phyloP scores from a whole-genome alignment of 176 grass and related monocot genomes.

The Triticum aestivum region IWGSC_CS_RefSeq_v2.1 NC_057797.1:388522638-388523137 shows the following conservation, averaged over 20 bases:
- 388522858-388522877: neutral
- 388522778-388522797: neutral
- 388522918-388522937: neutral
- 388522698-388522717: neutral
- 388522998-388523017: neutral
- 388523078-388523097: neutral
- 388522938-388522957: neutral
- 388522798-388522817: neutral
- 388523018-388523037: neutral
- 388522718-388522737: neutral
- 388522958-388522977: neutral
- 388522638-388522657: neutral
- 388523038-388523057: no score
- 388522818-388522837: neutral
- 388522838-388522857: neutral
- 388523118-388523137: neutral
- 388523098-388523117: neutral
- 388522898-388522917: neutral
- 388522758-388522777: neutral
- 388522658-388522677: neutral
- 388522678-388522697: neutral
- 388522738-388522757: neutral
- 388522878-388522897: neutral
- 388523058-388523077: no score
- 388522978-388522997: neutral